Base-by-base conservation (phyloP, 441 rosid genomes). In the Gossypium lobatum region DNA sequence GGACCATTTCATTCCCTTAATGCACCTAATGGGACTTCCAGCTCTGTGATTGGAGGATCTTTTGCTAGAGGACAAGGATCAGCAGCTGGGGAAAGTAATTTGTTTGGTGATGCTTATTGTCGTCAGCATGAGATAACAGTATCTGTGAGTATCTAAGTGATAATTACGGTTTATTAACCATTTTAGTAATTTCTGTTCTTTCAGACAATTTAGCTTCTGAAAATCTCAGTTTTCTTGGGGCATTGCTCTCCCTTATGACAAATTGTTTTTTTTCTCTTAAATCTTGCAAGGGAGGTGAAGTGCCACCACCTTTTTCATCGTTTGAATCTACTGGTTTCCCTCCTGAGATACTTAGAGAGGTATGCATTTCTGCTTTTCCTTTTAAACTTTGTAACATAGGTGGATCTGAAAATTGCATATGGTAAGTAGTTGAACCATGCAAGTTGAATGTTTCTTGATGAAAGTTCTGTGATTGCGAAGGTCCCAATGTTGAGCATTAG, bases 41-140 rank as follows among this genome's bases (percentile, higher is more conserved):
- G 64, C 76, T 71, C 72, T 72, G 89, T 82, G 54, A 63, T 80
- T 75, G 87, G 78, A 62, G 85, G 78, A 64, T 69, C 83, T n/a
- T 78, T 89, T 77, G 65, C 83, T 52, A 84, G 82, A 81, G 92
- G 78, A 63, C 78, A 76, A 73, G 88, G 86, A 76, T 45, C 80
- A 11, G 75, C 83, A 70, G 77, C 83, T 70, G 87, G 83, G 3
- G 92, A 78, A 64, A 80, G 70, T 78, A 73, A 75, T 64, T 23
- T 91, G 14, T 84, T 95, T 70, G 78, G 86, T 0, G 98, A 91
- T 71, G 95, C 89, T 71, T 96, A 93, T 76, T 85, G 91, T 20
- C 85, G 82, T 61, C 85, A 81, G 20, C 99, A 96, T 87, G 99
- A 96, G 82, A 93, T 93, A 77, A 82, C 94, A 55, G 91, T 92